A percentile compares a stretch with the other conserved stretches of the same genome.
phyloP scores from a whole-genome alignment of 495 filamentous ascomycete genomes.

The Tetracladium setigerum region DNA sequence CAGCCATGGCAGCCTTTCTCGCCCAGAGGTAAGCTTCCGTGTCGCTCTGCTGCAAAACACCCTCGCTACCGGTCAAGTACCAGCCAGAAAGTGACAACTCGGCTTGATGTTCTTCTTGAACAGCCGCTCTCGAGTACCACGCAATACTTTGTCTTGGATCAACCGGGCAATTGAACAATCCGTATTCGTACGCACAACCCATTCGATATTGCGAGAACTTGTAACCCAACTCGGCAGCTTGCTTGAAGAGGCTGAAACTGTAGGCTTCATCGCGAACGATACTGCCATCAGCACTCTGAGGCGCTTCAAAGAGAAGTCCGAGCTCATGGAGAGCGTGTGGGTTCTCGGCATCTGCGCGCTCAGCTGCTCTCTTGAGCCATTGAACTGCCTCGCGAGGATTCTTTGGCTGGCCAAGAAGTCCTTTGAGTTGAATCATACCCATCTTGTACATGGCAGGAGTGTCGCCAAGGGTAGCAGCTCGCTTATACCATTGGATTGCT shows the following conservation, averaged over 20 bases:
- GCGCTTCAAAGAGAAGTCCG: conserved; percentile 73
- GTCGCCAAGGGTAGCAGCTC: conserved; percentile 82
- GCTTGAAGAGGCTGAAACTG: conserved; percentile 68
- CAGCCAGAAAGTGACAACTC: conserved; percentile 90
- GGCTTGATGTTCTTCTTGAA: conserved; percentile 90
- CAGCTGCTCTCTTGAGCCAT: conserved; percentile 90
- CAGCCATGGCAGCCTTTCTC: conserved; percentile 77
- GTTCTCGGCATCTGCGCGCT: conserved; percentile 80
- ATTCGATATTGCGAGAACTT: conserved; percentile 91
- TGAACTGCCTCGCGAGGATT: conserved; percentile 78
- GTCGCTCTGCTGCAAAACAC: conserved; percentile 83
- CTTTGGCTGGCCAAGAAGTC: conserved; percentile 80
- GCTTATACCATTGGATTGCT: conserved; percentile 96
- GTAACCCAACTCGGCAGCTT: conserved; percentile 87
- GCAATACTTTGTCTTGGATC: conserved; percentile 78
- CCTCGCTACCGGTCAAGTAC: conserved; percentile 90
- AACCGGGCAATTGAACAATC: conserved; percentile 69
- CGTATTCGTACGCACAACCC: conserved; percentile 84
- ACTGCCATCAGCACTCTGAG: conserved; percentile 51
- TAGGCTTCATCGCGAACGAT: conserved; percentile 76
- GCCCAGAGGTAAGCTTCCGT: conserved; percentile 98
- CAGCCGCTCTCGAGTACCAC: conserved; percentile 89
- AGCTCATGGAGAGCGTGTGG: conserved; percentile 94
- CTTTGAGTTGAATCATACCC: conserved; percentile 91
- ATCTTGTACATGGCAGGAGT: conserved; percentile 96